Evolutionary conservation across 371 early-diverging fungal genomes (phyloP).

Genomic region (Syncephalastrum racemosum): DNA sequence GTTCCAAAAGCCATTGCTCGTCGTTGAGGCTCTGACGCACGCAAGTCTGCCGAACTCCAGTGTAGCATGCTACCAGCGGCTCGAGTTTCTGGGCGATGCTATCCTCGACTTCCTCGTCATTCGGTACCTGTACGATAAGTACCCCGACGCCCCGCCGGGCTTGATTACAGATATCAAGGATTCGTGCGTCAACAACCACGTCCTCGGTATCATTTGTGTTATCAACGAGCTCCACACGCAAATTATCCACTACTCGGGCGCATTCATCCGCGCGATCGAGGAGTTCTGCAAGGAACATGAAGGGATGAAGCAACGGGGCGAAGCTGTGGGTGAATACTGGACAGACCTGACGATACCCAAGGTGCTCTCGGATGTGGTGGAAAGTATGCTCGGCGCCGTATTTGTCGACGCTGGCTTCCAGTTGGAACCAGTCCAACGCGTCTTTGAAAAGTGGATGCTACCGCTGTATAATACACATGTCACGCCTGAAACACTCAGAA

Average conservation of each 20-base stretch:
- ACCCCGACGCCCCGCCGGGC: conserved; percentile 63
- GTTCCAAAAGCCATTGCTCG: conserved; percentile 64
- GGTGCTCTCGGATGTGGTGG: conserved; percentile 84
- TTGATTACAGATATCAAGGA: conserved; percentile 76
- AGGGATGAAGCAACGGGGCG: conserved; percentile 33
- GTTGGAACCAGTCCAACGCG: conserved; percentile 43
- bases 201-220: conserved; percentile 75
- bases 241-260: conserved; percentile 65
- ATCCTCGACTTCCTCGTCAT: conserved; percentile 83
- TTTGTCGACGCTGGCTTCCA: conserved; percentile 82
- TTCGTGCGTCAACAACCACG: conserved; percentile 85
- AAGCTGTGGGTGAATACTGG: conserved; percentile 69
- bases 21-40: conserved; percentile 88
- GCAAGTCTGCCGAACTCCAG: conserved; percentile 63
- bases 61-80: conserved; percentile 81
- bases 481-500: conserved; percentile 44
- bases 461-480: conserved; percentile 58
- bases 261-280: conserved; percentile 51
- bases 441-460: conserved; percentile 55
- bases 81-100: conserved; percentile 96
- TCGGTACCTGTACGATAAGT: conserved; percentile 65
- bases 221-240: conserved; percentile 61
- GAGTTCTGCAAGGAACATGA: conserved; percentile 43
- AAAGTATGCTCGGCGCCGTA: conserved; percentile 88
- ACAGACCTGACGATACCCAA: conserved; percentile 77